A percentile compares a stretch with the other conserved stretches of the same genome.
Conservation (phyloP, 495 filamentous ascomycete genomes). For the Staphylotrichum longicolle region DNA sequence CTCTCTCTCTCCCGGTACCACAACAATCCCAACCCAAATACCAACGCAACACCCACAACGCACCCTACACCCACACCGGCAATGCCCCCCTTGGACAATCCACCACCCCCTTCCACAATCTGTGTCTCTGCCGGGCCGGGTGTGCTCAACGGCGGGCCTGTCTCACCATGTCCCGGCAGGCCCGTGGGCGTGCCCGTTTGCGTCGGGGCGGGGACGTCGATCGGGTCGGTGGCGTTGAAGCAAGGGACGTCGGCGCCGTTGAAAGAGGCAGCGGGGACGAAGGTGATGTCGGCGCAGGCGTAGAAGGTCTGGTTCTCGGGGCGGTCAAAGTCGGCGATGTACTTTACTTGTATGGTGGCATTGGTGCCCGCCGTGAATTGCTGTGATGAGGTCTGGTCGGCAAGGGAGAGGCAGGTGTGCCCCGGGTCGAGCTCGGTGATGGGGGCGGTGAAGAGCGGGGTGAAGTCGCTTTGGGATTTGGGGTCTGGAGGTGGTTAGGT, state of each 20-base stretch:
- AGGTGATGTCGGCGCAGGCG: conserved; percentile 52
- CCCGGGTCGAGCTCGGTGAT: conserved; percentile 44
- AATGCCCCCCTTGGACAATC: conserved; percentile 44
- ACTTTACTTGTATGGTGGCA: conserved; percentile 52
- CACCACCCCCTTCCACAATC: conserved; percentile 1
- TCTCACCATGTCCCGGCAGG: conserved; percentile 18
- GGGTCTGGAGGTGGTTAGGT: conserved; percentile 18
- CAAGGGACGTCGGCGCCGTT: conserved; percentile 38
- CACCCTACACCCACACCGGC: conserved; percentile 48
- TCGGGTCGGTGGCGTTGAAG: conserved; percentile 47
- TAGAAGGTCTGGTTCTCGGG: conserved; percentile 51
- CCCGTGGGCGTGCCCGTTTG: conserved; percentile 14
- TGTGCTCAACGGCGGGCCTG: conserved; percentile 18
- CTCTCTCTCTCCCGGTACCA: conserved; percentile 24
- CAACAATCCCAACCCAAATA: conserved; percentile 23
- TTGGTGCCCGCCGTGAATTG: conserved; percentile 39
- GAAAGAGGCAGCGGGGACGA: conserved; percentile 38
- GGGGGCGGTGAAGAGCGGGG: conserved; percentile 33
- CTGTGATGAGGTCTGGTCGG: conserved; percentile 29
- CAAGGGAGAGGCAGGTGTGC: conserved; percentile 48
- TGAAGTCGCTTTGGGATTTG: conserved; percentile 29
- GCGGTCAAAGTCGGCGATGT: conserved; percentile 45
- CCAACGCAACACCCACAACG: conserved; percentile 32
- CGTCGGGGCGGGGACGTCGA: conserved; percentile 23
- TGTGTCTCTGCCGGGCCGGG: background rate